Base-by-base conservation (phyloP, 2,329 filamentous ascomycete genomes). In the Paramyrothecium roridum region DNA sequence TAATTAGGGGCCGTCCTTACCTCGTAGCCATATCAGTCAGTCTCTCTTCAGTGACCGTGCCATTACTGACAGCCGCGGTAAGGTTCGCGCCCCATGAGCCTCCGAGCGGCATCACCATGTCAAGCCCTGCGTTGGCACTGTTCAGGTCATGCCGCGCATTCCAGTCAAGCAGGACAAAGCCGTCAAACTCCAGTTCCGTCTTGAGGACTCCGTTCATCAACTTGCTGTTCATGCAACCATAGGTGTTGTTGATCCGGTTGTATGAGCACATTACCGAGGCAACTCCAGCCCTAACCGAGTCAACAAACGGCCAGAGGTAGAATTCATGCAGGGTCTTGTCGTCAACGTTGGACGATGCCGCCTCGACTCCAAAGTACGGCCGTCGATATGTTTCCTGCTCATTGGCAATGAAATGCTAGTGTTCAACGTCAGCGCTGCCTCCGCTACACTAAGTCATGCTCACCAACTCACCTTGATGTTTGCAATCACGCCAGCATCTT, bases 21-120 rank as follows among this genome's bases (percentile, higher is more conserved):
- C 91, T 85, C 11, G 86, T 88, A 1, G 83, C 88, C 85, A 93
- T 93, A 69, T 96, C 91, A 54, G 89, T 86, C 1, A 96, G 66
- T 23, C 91, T 81, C 66, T 80, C 85, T 61, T 87, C 83, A 1
- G 83, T 82, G 10, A 96, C 76, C 0, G 88, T 90, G 3, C 90
- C 89, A 63, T 95, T 95, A 30, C 83, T 74, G n/a, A 96, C 84
- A 0, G 89, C 89, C 55, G 89, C 76, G 0, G 87, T 88, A 55
- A 96, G 71, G 66, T 92, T 93, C 8, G 72, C 63, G 0, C 89
- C 90, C 71, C 78, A 82, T 2, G 84, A 77, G 0, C 78, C 79
- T 0, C 68, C 67, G 3, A 73, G 72, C 0, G 84, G 84, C 84
- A 88, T 87, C 3, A 85, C 82, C 82, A 93, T 88, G 64, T 96